Evolutionary conservation across 257 asterid genomes (phyloP), one percentile per base, ranked within the genome.

Genomic region (Verbena officinalis): DNA sequence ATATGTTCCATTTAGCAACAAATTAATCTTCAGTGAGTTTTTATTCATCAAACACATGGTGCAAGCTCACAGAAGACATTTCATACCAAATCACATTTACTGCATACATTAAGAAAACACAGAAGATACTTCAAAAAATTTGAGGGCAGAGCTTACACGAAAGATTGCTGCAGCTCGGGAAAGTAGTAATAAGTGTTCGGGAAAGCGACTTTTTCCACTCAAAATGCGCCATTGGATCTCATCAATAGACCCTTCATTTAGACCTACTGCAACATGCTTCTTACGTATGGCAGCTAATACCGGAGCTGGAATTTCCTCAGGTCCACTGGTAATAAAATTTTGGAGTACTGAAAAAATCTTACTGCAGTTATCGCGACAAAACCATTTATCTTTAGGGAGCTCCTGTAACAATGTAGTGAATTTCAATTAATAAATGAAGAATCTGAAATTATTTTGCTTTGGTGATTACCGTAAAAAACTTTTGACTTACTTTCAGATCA

Each of bases 381-480:
- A 90, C 99, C 99, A 94, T 80, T 90, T 94, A 78, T 90, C 99
- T 55, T 78, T 79, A 0, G 98, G 99, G 43, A 94, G 96, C 74
- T 94, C 98, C 99, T 94, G 86, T 46, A 56, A 63, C 64, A 78
- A 75, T 55, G 45, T 31, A 54, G 57, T 52, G 24, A 55, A 60
- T 56, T 74, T 70, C 58, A 64, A 68, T 74, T 42, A 53, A 49
- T 21, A 36, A 51, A 42, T 45, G 45, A 44, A 56, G 53, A 36
- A 67, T 27, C 33, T 12, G 60, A 19, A 15, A 71, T 13, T 44
- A 33, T 50, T 51, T 66, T 53, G 50, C 21, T 49, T 57, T 38
- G 34, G 20, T 34, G 64, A 75, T n/a, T 51, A 49, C 36, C 8
- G 40, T 10, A 36, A 67, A 34, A 45, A 46, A 14, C 30, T 40